These are phyloP conservation scores for Orbilia brochopaga DNA, from an alignment of 2,329 filamentous ascomycete genomes.

Conservation along the genomic window DNA sequence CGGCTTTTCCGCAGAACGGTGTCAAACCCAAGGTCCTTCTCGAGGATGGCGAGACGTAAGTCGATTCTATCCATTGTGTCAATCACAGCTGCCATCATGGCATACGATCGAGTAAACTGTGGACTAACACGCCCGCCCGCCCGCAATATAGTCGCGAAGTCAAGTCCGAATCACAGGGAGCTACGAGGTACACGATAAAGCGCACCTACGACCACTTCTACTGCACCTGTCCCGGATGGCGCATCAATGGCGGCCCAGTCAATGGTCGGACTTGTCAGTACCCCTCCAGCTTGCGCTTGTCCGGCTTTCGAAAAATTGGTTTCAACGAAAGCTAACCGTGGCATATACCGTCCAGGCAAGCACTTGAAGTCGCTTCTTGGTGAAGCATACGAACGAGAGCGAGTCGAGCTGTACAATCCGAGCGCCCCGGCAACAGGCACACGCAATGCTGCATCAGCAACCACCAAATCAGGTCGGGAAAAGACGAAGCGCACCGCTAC, in stretches of 20 bases:
- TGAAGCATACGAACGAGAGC: slow-evolving; percentile 52
- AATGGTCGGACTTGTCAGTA: slow-evolving; percentile 50
- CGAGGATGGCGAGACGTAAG: slow-evolving; percentile 48
- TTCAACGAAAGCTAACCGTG: not conserved
- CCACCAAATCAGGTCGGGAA: slow-evolving; percentile 7
- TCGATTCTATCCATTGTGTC: not conserved
- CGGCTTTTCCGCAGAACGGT: slow-evolving; percentile 42
- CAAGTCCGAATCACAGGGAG: slow-evolving; percentile 48
- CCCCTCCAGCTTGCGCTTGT: not conserved
- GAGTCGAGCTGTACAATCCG: slow-evolving; percentile 46
- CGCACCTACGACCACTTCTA: slow-evolving; percentile 52
- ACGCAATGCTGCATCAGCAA: slow-evolving; percentile 2
- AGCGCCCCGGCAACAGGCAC: slow-evolving; percentile 9
- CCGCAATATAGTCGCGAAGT: slow-evolving; percentile 30
- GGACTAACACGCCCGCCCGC: not conserved
- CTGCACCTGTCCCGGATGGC: slow-evolving; percentile 53
- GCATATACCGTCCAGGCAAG: slow-evolving; percentile 24
- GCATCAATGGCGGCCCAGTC: slow-evolving; percentile 40
- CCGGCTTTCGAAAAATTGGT: not conserved
- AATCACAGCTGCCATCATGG: too few relatives aligned
- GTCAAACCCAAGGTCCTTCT: slow-evolving; percentile 52
- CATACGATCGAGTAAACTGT: not conserved
- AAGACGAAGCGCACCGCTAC: slow-evolving; percentile 29
- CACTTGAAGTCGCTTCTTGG: slow-evolving; percentile 53
- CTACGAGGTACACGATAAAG: slow-evolving; percentile 51